phyloP scores from a whole-genome alignment of 441 rosid species.

The Bocquillonia castaneifolia region DNA sequence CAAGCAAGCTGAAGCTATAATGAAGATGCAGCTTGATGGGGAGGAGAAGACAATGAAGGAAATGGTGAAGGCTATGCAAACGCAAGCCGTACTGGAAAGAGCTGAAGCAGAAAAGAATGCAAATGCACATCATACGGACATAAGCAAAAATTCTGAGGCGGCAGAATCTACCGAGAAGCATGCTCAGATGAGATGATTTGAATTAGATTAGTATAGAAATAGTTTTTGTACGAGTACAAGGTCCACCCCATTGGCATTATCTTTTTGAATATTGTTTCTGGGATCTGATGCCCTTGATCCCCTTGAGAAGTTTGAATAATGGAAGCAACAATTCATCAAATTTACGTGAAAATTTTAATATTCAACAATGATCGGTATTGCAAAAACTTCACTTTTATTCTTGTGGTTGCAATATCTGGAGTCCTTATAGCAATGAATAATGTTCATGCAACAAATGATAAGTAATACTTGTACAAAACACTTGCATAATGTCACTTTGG shows the following conservation, averaged over 20 bases:
- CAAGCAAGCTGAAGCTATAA: slow-evolving; percentile 65
- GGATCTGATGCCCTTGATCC: not conserved
- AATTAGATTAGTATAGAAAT: not conserved
- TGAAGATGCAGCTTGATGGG: slow-evolving; percentile 79
- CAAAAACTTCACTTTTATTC: no score
- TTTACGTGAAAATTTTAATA: not conserved
- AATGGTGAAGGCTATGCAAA: slow-evolving; percentile 58
- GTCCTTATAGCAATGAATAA: not conserved
- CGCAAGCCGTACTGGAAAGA: slow-evolving; percentile 51
- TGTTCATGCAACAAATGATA: not conserved
- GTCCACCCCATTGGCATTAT: not conserved
- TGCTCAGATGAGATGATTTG: slow-evolving; percentile 33
- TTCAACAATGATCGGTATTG: not conserved
- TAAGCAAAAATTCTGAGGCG: slow-evolving; percentile 32
- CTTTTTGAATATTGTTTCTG: not conserved
- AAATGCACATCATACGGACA: slow-evolving; percentile 23
- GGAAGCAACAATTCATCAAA: not conserved
- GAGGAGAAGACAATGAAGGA: slow-evolving; percentile 71
- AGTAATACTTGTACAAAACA: not conserved
- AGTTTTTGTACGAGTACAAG: not conserved
- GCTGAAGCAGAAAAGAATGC: slow-evolving; percentile 47
- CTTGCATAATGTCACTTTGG: not conserved
- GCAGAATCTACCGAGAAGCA: slow-evolving; percentile 31
- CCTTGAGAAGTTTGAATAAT: slow-evolving; percentile 8
- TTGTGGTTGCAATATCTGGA: no score